Conservation (phyloP, 805 yeast species). For the Saccharomycopsis malanga region DNA sequence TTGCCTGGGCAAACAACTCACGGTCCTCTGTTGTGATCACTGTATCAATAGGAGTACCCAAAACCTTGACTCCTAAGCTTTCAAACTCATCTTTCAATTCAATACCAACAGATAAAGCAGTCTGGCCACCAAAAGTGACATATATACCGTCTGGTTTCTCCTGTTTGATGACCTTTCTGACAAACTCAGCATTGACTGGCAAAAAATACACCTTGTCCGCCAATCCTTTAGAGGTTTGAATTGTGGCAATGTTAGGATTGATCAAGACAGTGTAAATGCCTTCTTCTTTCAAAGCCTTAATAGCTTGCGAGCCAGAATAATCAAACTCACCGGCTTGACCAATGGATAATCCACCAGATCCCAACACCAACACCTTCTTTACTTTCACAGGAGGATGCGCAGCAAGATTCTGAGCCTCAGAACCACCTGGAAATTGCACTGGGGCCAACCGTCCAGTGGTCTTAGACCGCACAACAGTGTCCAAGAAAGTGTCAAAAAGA, state of each 20-base stretch:
- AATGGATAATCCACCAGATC: conserved; percentile 96
- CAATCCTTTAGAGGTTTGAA: conserved; percentile 94
- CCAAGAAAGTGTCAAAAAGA: conserved; percentile 86
- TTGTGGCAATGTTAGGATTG: conserved; percentile 97
- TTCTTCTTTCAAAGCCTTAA: conserved; percentile 96
- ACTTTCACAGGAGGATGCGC: conserved; percentile 82
- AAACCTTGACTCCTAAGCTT: conserved; percentile 82
- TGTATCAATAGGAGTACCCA: conserved; percentile 95
- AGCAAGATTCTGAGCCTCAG: conserved; percentile 60
- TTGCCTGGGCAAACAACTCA: conserved; percentile 88
- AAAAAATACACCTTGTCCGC: conserved; percentile 97
- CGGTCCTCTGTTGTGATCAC: conserved; percentile 97
- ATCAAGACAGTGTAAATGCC: conserved; percentile 93
- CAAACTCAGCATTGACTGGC: conserved; percentile 97
- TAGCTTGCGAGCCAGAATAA: conserved; percentile 98
- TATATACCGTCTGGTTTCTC: conserved; percentile 97
- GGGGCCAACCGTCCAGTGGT: conserved; percentile 51
- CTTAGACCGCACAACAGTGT: conserved; percentile 65
- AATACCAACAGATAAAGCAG: conserved; percentile 94
- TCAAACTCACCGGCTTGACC: conserved; percentile 99
- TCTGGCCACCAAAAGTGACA: conserved; percentile 98
- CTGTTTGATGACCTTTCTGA: conserved; percentile 86
- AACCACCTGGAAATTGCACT: conserved; percentile 89
- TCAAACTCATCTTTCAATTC: conserved; percentile 93
- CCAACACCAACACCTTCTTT: conserved; percentile 83